These are phyloP conservation scores for Spiraea crenata DNA, from an alignment of 331 rosid species.

Conservation along the genomic window DNA sequence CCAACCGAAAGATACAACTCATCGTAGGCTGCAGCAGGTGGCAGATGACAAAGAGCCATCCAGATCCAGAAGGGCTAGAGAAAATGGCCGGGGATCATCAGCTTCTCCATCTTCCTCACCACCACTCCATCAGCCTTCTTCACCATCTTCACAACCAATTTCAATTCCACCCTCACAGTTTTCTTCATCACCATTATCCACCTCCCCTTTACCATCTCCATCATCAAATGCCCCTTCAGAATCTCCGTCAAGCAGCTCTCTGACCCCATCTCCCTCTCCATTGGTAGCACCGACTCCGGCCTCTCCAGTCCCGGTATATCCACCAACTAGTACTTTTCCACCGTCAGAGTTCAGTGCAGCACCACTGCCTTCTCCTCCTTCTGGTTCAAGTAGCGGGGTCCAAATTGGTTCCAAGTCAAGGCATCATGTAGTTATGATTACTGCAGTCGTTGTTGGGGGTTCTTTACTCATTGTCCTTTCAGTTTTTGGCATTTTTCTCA, in stretches of 20 bases:
- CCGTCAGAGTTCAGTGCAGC: conserved; percentile 29
- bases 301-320: conserved; percentile 31
- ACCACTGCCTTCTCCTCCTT: conserved; percentile 37
- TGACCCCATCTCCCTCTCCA: conserved; percentile 41
- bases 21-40: conserved; percentile 44
- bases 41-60: conserved; percentile 21
- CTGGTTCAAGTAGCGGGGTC: conserved; percentile 36
- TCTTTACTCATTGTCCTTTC: conserved; percentile 45
- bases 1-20: conserved; percentile 25
- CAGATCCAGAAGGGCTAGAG: background rate
- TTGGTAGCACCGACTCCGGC: conserved; percentile 34
- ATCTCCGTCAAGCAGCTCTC: conserved; percentile 38
- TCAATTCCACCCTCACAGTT: conserved; percentile 40
- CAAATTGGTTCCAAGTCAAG: conserved; percentile 32
- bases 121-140: conserved; percentile 27
- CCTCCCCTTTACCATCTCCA: conserved; percentile 39
- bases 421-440: conserved; percentile 32
- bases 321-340: conserved; percentile 30
- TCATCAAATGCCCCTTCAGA: conserved; percentile 37
- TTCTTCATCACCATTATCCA: conserved; percentile 26
- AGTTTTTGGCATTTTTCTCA: conserved; percentile 33
- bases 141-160: conserved; percentile 30
- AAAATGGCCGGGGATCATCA: conserved; percentile 11
- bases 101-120: conserved; percentile 31
- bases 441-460: conserved; percentile 52